Base-by-base conservation (phyloP, 495 filamentous ascomycete genomes). In the Trichoderma erinaceum region DNA sequence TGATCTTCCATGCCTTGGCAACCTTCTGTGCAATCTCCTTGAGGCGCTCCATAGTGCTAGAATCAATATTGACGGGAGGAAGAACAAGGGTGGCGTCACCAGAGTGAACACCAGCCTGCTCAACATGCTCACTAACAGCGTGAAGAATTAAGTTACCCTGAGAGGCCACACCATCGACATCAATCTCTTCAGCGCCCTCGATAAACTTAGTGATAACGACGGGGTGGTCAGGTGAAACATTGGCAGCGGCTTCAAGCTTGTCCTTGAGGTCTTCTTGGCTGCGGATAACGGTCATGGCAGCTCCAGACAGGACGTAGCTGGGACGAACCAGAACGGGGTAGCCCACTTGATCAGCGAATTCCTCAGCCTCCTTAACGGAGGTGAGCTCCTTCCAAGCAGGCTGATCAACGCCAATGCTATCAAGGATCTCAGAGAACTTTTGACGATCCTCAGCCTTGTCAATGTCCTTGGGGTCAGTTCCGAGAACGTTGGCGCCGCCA, bases 201-300 rank as follows among this genome's bases (percentile, higher is more conserved):
- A 99, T 98, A 78, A 97, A 99, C 81, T 99, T 97, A 67, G 91
- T 97, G 74, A 99, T 97, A 29, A 98, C 95, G n/a, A 98, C 95
- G 18, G 95, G 95, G 80, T 97, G 92, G 67, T 98, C 95, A 43
- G 90, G 91, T n/a, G 94, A 97, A 46, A 99, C 95, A 69, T 89
- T 88, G 63, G 86, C 89, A 35, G 95, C 95, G 74, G 95, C 92
- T 75, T 92, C 87, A 11, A 99, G 84, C 81, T 97, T 97, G 67
- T 86, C 90, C 72, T 92, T 93, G 46, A 99, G 85, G 70, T 98
- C 95, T 71, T 91, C 86, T 78, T 93, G 84, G 70, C 90, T 95
- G 76, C 91, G 93, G 65, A 97, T 96, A n/a, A 96, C 96, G 77
- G 96, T 99, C 95, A 99, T 99, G 69, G 95, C 95, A 70, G 95